Conservation (phyloP, 345 rosid species). For the Rhizophora mangle region DNA sequence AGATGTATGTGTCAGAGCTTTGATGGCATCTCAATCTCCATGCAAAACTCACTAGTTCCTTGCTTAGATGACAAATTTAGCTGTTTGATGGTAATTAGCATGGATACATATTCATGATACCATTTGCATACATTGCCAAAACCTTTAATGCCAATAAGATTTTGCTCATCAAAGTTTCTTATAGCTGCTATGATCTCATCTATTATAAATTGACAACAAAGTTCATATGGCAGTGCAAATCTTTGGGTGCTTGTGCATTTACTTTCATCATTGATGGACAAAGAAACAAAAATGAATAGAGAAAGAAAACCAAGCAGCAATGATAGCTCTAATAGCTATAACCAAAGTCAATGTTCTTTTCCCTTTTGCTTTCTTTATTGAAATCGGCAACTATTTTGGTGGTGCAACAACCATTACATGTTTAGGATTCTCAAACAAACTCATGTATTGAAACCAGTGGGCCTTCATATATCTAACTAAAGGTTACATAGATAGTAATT, state of each 20-base stretch:
- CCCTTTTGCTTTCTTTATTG: too few relatives aligned
- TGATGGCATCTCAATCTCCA: slow-evolving; percentile 41
- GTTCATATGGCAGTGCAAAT: slow-evolving; percentile 17
- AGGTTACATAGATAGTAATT: too few relatives aligned
- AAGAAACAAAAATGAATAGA: slow-evolving; percentile 12
- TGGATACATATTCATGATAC: slow-evolving; percentile 8
- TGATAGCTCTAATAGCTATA: not conserved
- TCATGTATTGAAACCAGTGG: too few relatives aligned
- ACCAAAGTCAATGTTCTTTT: not conserved
- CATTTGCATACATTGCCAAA: slow-evolving; percentile 40
- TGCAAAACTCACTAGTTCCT: slow-evolving; percentile 38
- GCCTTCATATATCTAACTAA: too few relatives aligned
- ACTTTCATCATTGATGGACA: not conserved
- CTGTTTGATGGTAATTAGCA: slow-evolving; percentile 37
- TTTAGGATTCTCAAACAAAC: too few relatives aligned
- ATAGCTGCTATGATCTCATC: slow-evolving; percentile 31
- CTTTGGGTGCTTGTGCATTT: not conserved
- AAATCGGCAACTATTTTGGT: not conserved
- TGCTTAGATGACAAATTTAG: slow-evolving; percentile 30
- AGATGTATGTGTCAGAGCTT: slow-evolving; percentile 36
- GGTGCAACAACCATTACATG: not conserved
- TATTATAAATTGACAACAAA: slow-evolving; percentile 32
- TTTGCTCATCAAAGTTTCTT: slow-evolving; percentile 15
- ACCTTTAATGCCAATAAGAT: slow-evolving; percentile 32
- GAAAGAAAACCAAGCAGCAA: not conserved